A percentile compares a stretch with the other conserved stretches of the same genome.
Conservation (phyloP, 768 basidiomycete species). For the Termitomyces sp. region DNA sequence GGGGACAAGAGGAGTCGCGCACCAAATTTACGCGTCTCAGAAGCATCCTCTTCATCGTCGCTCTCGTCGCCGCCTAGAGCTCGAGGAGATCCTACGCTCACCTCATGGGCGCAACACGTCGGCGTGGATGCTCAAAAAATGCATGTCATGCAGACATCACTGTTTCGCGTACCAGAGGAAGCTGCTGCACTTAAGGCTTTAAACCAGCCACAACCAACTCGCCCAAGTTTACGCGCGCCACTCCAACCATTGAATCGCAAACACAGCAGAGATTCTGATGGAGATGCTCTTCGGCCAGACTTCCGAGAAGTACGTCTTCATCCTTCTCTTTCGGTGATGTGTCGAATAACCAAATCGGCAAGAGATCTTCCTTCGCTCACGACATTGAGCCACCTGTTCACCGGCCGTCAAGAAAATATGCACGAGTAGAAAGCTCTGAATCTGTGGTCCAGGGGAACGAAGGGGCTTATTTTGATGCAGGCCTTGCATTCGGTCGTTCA, state of each 20-base stretch:
- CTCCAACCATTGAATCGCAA: slow-evolving; percentile 49
- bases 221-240: slow-evolving; percentile 29
- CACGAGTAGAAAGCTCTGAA: slow-evolving; percentile 62
- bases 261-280: slow-evolving; percentile 76
- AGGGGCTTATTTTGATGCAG: slow-evolving; percentile 70
- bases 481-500: slow-evolving; percentile 78
- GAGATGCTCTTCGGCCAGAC: slow-evolving; percentile 58
- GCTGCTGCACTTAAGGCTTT: slow-evolving; percentile 57
- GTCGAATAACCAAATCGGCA: slow-evolving; percentile 3
- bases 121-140: slow-evolving; percentile 85
- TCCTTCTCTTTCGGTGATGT: background rate
- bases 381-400: slow-evolving; percentile 62
- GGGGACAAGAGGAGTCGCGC: slow-evolving; percentile 1
- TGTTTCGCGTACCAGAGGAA: slow-evolving; percentile 77
- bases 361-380: slow-evolving; percentile 81
- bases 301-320: slow-evolving; percentile 47
- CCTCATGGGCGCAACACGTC: slow-evolving; percentile 68
- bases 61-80: slow-evolving; percentile 29
- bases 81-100: slow-evolving; percentile 42
- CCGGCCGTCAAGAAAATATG: slow-evolving; percentile 76
- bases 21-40: slow-evolving; percentile 23
- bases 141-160: slow-evolving; percentile 89
- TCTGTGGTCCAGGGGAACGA: slow-evolving; percentile 66
- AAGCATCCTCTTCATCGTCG: slow-evolving; percentile 24
- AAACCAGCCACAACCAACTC: slow-evolving; percentile 37